Evolutionary conservation across 768 basidiomycete species (phyloP).

Genomic region (Pleurotus tuber-regium): DNA sequence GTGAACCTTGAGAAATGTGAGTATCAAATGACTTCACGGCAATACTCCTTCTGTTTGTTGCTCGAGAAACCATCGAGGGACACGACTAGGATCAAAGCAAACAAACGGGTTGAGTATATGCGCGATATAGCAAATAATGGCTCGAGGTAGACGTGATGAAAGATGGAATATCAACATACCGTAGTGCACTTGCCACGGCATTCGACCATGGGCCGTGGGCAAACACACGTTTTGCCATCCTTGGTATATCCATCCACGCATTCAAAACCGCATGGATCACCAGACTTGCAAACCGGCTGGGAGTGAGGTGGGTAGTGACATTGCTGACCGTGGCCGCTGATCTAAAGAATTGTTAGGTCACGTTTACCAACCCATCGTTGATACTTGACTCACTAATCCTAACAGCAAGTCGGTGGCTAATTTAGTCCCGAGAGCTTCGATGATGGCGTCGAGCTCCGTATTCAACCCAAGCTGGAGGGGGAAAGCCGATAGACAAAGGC

Average conservation of each 20-base stretch:
- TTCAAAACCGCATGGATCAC: conserved; percentile 11
- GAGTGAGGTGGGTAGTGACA: conserved; percentile 13
- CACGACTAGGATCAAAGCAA: background rate
- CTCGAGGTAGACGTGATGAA: background rate
- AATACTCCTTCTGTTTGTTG: too few relatives aligned
- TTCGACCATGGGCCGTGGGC: conserved; percentile 2
- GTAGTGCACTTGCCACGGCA: conserved; percentile 7
- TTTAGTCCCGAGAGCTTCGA: background rate
- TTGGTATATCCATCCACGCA: conserved; percentile 13
- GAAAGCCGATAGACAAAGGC: conserved; percentile 14
- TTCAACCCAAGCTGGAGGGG: conserved; percentile 9
- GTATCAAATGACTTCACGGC: too few relatives aligned
- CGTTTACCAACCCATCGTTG: too few relatives aligned
- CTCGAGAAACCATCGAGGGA: too few relatives aligned
- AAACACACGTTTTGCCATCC: conserved; percentile 12
- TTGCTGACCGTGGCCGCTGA: background rate
- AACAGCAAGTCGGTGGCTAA: background rate
- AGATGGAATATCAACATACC: background rate
- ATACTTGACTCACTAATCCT: too few relatives aligned
- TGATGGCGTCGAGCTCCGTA: background rate
- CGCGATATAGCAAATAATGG: background rate
- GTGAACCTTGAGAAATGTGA: too few relatives aligned
- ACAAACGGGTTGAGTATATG: background rate
- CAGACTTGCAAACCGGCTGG: background rate
- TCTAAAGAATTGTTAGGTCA: background rate